Evolutionary conservation across 2,329 filamentous ascomycete species (phyloP), one percentile per base, ranked within the genome.

Genomic region (Diaporthe capsici): DNA sequence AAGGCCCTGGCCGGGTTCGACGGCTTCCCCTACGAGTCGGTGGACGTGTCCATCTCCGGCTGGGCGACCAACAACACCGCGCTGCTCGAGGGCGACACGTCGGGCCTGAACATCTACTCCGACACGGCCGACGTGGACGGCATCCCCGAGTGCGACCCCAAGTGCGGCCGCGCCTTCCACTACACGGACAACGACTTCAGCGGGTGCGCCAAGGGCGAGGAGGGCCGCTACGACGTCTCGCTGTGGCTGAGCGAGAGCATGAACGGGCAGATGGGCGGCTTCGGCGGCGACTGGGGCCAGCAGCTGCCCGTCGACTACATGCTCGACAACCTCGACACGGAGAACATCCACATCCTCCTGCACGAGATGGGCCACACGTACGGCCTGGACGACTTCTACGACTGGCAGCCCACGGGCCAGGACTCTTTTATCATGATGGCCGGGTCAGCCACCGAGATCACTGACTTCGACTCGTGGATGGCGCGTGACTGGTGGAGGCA

Each of bases 1-100:
- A 68, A 68, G 63, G 63, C 63, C 12, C 63, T 68, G 12, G 63
- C 63, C 5, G 63, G 63, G 4, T 68, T 68, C 44, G 63, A 68
- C 63, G 63, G 63, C 31, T 68, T 68, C 63, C 63, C 63, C 31
- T 68, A 68, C 44, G 28, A 49, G 17, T 53, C 28, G 1, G 63
- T 68, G 10, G 63, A 68, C 31, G 63, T 68, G 6, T 68, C 63
- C 63, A 68, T 68, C 63, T 68, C 63, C 20, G 63, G 63, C 0
- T 68, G 63, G 63, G 63, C 63, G 7, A 68, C 63, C 63, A 68
- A 68, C 63, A 68, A 68, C 63, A 68, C 63, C 10, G 63, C 63
- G 5, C 63, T 68, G 3, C 31, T 68, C 63, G 44, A 68, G 47
- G 63, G 63, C 44, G 63, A 68, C 63, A 51, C 63, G 22, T 51